Evolutionary conservation across 164 flowering plant species (phyloP).

Genomic region (Chimonanthus salicifolius): DNA sequence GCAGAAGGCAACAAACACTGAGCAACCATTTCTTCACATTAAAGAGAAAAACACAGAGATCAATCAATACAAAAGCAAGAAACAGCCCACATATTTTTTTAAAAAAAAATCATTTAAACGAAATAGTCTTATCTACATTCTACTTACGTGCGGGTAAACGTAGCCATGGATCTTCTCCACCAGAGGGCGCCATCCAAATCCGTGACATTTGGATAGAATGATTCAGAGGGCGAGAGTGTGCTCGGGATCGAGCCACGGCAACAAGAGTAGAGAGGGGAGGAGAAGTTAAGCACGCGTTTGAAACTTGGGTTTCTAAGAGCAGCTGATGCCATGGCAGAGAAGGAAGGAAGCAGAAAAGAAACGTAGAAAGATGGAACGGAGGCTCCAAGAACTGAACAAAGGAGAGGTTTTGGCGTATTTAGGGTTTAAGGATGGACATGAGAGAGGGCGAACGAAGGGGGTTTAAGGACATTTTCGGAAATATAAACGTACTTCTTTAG

Average conservation of each 20-base stretch:
- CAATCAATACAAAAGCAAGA: not conserved
- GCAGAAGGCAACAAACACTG: too few species aligned
- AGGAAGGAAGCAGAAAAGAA: not conserved
- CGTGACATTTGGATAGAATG: constrained; percentile 27
- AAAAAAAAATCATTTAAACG: not conserved
- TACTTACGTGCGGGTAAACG: constrained; percentile 79
- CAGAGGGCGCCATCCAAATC: constrained; percentile 19
- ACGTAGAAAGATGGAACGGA: too few species aligned
- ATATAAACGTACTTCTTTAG: too few species aligned
- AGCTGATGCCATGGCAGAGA: constrained; percentile 51
- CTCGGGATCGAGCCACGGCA: constrained; percentile 35
- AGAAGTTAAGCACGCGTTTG: constrained; percentile 43
- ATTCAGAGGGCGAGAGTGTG: constrained; percentile 21
- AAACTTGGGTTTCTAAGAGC: constrained; percentile 56
- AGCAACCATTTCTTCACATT: too few species aligned
- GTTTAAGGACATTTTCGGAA: too few species aligned
- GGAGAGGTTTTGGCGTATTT: too few species aligned
- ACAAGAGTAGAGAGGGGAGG: constrained; percentile 41
- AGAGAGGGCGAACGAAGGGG: too few species aligned
- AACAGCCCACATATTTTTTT: not conserved
- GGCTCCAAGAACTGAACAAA: too few species aligned
- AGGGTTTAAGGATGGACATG: too few species aligned
- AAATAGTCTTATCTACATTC: not conserved
- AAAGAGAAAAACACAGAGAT: not conserved
- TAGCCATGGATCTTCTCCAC: constrained; percentile 89